phyloP scores from a whole-genome alignment of 305 asterid species.

The Salvia sclarea region DNA sequence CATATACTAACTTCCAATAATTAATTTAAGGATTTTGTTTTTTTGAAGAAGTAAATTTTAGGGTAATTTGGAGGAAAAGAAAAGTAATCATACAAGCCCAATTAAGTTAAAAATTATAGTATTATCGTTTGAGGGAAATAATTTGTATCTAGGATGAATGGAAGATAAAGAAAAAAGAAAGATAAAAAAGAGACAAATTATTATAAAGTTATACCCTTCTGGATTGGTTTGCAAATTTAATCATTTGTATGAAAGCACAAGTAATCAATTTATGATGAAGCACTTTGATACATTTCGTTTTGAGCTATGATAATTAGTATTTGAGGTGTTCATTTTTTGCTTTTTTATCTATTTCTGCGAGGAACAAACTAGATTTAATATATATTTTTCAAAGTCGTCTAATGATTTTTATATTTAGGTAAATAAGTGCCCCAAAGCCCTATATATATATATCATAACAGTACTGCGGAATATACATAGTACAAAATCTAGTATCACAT shows the following conservation, averaged over 20 bases:
- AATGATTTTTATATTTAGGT: no score
- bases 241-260: background rate
- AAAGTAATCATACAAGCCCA: background rate
- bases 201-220: background rate
- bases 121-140: no score
- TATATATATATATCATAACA: no score
- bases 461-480: background rate
- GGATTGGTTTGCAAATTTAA: background rate
- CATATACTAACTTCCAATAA: no score
- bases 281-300: background rate
- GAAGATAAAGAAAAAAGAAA: background rate
- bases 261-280: background rate
- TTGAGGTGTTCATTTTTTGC: background rate
- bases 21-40: background rate
- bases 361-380: no score
- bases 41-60: background rate
- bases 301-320: no score
- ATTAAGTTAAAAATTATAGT: no score
- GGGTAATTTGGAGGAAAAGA: background rate
- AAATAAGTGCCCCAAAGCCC: no score
- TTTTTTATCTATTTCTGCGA: no score
- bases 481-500: background rate
- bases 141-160: background rate
- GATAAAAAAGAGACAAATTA: no score
- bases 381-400: no score